Conservation (phyloP, 1,139 yeast genomes). For the Sugiyamaella grinbergsii region DNA sequence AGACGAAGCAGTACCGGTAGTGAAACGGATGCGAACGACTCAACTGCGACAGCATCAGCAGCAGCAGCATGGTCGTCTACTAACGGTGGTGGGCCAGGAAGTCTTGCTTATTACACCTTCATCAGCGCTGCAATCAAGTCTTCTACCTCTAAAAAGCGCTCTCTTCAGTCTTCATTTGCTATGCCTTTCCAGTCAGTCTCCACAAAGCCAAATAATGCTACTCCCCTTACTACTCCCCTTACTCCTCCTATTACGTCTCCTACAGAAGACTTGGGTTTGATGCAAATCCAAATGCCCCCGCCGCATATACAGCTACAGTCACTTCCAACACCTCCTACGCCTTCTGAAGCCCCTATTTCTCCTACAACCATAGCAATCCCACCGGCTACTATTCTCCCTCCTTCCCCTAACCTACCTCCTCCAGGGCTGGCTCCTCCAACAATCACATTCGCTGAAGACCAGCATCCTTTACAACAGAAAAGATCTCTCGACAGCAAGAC, state of each 20-base stretch:
- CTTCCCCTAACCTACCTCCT: constrained; percentile 4
- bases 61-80: background rate
- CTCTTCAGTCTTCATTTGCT: too few species aligned
- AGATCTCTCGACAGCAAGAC: constrained; percentile 1
- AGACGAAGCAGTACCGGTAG: constrained; percentile 14
- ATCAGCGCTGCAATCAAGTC: constrained; percentile 19
- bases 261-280: too few species aligned
- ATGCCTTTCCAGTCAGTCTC: too few species aligned
- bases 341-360: background rate
- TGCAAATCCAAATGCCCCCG: too few species aligned
- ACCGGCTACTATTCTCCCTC: background rate
- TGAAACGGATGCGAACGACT: background rate
- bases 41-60: too few species aligned
- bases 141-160: background rate
- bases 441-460: constrained; percentile 9
- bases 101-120: constrained; percentile 19
- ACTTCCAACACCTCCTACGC: background rate
- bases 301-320: too few species aligned
- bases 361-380: background rate
- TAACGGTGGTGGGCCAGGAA: constrained; percentile 4
- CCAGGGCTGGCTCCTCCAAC: constrained; percentile 1
- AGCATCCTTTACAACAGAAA: background rate
- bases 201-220: background rate
- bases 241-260: too few species aligned
- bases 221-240: background rate